Conservation (phyloP, 2,329 filamentous ascomycete genomes). For the Epichloe gansuensis region DNA sequence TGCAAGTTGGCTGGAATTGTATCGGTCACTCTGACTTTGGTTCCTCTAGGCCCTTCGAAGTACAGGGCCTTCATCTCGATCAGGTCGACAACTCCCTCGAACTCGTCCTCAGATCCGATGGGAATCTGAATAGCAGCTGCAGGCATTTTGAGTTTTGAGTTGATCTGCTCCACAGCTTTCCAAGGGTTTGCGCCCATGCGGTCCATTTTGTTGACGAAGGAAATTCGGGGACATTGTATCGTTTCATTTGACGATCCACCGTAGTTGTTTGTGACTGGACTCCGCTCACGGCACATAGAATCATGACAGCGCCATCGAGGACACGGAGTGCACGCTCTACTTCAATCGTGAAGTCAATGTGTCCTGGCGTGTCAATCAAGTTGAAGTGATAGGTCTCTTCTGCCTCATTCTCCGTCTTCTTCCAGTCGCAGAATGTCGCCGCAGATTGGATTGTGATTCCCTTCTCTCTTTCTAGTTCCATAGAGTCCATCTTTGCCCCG, state of each 20-base stretch:
- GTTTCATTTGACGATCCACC: constrained; percentile 95
- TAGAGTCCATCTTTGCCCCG: constrained; percentile 98
- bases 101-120: constrained; percentile 84
- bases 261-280: constrained; percentile 98
- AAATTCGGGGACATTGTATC: constrained; percentile 95
- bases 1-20: constrained; percentile 73
- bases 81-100: constrained; percentile 84
- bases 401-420: constrained; percentile 70
- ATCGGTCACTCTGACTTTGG: constrained; percentile 60
- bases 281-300: constrained; percentile 91
- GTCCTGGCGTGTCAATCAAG: constrained; percentile 94
- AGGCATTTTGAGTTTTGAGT: constrained; percentile 83
- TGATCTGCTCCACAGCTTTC: constrained; percentile 96
- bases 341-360: constrained; percentile 99
- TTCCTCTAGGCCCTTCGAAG: constrained; percentile 75
- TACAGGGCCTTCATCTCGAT: constrained; percentile 89
- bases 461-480: constrained; percentile 97
- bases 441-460: constrained; percentile 98
- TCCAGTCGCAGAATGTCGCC: constrained; percentile 95
- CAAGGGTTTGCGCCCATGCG: constrained; percentile 97
- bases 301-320: constrained; percentile 94
- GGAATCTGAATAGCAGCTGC: constrained; percentile 91
- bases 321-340: constrained; percentile 92
- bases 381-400: constrained; percentile 96
- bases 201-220: constrained; percentile 99